Evolutionary conservation across 805 yeast species (phyloP).

Genomic region (Saturnispora besseyi): DNA sequence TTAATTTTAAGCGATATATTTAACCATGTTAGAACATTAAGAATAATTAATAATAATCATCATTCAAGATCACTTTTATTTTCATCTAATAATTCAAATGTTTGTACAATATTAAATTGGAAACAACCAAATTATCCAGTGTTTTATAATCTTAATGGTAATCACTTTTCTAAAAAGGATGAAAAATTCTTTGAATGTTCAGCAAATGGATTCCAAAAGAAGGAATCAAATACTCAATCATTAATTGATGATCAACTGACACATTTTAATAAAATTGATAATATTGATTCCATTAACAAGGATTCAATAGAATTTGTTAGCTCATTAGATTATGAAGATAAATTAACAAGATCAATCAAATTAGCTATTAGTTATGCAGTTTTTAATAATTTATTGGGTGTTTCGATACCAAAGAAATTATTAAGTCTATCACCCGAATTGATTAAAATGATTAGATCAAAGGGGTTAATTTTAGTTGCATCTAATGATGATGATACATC

Average conservation of each 20-base stretch:
- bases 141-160: conserved; percentile 71
- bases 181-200: conserved; percentile 31
- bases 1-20: conserved; percentile 61
- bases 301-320: conserved; percentile 27
- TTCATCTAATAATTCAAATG: conserved; percentile 76
- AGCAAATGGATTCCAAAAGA: conserved; percentile 32
- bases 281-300: conserved; percentile 29
- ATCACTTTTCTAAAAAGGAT: conserved; percentile 27
- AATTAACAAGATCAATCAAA: conserved; percentile 59
- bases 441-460: conserved; percentile 62
- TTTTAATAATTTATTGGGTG: conserved; percentile 75
- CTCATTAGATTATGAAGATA: conserved; percentile 30
- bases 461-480: conserved; percentile 77
- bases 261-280: conserved; percentile 25
- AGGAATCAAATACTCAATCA: neutral
- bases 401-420: conserved; percentile 65
- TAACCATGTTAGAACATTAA: conserved; percentile 56
- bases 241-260: neutral
- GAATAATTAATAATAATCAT: conserved; percentile 20
- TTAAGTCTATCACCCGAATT: conserved; percentile 67
- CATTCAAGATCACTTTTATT: conserved; percentile 61
- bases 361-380: conserved; percentile 77
- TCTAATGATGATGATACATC: conserved; percentile 19
- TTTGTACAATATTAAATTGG: conserved; percentile 95
- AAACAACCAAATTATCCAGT: conserved; percentile 98